These are phyloP conservation scores for Rhizopogon vesiculosus DNA, from an alignment of 768 basidiomycete genomes.

Conservation along the genomic window DNA sequence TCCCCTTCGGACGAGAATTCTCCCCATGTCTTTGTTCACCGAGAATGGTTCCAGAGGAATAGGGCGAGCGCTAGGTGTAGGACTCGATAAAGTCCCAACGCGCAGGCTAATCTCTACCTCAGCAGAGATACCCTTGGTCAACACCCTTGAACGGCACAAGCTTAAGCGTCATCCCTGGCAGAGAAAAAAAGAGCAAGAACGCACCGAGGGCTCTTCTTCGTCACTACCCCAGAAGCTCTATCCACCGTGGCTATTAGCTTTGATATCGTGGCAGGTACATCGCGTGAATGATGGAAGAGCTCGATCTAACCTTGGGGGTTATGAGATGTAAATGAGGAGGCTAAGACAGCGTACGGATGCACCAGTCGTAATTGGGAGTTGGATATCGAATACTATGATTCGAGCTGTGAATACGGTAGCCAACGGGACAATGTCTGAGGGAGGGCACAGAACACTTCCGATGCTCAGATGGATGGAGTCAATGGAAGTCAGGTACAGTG, in stretches of 20 bases:
- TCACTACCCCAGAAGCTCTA: slow-evolving; percentile 64
- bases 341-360: slow-evolving; percentile 54
- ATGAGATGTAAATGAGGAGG: not conserved
- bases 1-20: slow-evolving; percentile 78
- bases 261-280: slow-evolving; percentile 85
- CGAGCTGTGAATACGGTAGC: slow-evolving; percentile 77
- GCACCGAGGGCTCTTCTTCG: slow-evolving; percentile 80
- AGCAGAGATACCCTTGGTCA: slow-evolving; percentile 82
- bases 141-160: slow-evolving; percentile 46
- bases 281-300: slow-evolving; percentile 89
- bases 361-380: slow-evolving; percentile 84
- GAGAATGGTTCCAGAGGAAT: slow-evolving; percentile 87
- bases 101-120: slow-evolving; percentile 82
- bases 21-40: slow-evolving; percentile 93
- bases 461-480: slow-evolving; percentile 85
- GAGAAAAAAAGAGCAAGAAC: slow-evolving; percentile 13
- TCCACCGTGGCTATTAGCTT: slow-evolving; percentile 80
- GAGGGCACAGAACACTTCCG: slow-evolving; percentile 86
- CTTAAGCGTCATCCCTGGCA: slow-evolving; percentile 4
- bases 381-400: slow-evolving; percentile 91
- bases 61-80: slow-evolving; percentile 40
- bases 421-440: slow-evolving; percentile 65
- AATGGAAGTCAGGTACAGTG: slow-evolving; percentile 74
- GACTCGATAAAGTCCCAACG: slow-evolving; percentile 44
- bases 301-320: slow-evolving; percentile 56